Evolutionary conservation across 495 filamentous ascomycete genomes (phyloP), one percentile per base, ranked within the genome.

Genomic region (Xylaria palmicola): DNA sequence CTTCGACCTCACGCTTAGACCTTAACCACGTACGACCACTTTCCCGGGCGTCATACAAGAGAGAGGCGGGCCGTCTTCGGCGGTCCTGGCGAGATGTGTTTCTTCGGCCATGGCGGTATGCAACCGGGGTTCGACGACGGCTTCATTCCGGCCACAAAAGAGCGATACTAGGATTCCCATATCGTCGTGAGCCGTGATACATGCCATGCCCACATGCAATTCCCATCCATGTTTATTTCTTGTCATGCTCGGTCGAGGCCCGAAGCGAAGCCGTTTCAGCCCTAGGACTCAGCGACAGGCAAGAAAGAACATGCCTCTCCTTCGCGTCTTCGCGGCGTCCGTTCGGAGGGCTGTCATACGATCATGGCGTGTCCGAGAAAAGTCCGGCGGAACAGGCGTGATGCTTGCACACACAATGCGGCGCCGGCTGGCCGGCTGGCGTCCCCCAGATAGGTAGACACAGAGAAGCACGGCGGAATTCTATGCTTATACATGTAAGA

Each of bases 271-370:
- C 6, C 12, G 51, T 26, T 41, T 20, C 51, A 54, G 51, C 36
- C n/a, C n/a, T n/a, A n/a, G n/a, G n/a, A n/a, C n/a, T n/a, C n/a
- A n/a, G n/a, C n/a, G n/a, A n/a, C n/a, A n/a, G n/a, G n/a, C n/a
- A n/a, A n/a, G n/a, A n/a, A n/a, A n/a, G n/a, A n/a, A n/a, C n/a
- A n/a, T n/a, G n/a, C n/a, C n/a, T n/a, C n/a, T n/a, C n/a, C n/a
- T n/a, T n/a, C n/a, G n/a, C n/a, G n/a, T n/a, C n/a, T n/a, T n/a
- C n/a, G n/a, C n/a, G n/a, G n/a, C n/a, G n/a, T n/a, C n/a, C n/a
- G n/a, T n/a, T n/a, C n/a, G n/a, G n/a, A n/a, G n/a, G 15, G 4
- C 51, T 24, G 53, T 56, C 53, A 56, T 56, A 56, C 53, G 53
- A 56, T 56, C 39, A 17, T 56, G 53, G 53, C 53, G 53, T 56